Conservation (phyloP, 208 protist genomes). For the Leishmania amazonensis region DNA sequence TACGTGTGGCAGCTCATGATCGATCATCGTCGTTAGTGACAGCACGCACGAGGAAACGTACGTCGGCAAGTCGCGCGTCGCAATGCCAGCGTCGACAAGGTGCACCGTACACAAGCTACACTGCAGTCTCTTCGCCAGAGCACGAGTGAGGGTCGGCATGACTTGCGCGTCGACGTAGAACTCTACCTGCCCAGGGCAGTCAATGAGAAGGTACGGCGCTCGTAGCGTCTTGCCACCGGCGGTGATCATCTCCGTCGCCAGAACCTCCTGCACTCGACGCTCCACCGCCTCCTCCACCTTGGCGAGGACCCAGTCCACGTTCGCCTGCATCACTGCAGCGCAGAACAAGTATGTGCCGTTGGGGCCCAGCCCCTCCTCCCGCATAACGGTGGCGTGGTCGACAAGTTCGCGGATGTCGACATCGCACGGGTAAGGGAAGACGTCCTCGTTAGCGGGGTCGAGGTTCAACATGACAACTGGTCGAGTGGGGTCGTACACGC, state of each 20-base stretch:
- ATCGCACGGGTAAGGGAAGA: slow-evolving; percentile 94
- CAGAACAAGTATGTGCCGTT: slow-evolving; percentile 98
- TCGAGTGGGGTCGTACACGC: slow-evolving; percentile 82
- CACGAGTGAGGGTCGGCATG: slow-evolving; percentile 86
- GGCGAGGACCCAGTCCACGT: slow-evolving; percentile 74
- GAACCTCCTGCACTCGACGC: slow-evolving; percentile 58
- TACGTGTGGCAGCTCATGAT: slow-evolving; percentile 95
- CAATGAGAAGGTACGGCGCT: slow-evolving; percentile 95
- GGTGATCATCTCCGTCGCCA: slow-evolving; percentile 25
- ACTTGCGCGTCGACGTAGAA: slow-evolving; percentile 96
- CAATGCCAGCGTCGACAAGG: slow-evolving; percentile 94
- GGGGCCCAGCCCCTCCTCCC: slow-evolving; percentile 94
- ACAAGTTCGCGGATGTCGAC: slow-evolving; percentile 96
- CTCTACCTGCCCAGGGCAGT: slow-evolving; percentile 99
- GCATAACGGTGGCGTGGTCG: slow-evolving; percentile 91
- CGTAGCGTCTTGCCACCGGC: slow-evolving; percentile 19
- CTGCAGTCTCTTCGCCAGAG: slow-evolving; percentile 60
- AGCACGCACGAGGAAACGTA: slow-evolving; percentile 97
- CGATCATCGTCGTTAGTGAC: slow-evolving; percentile 96
- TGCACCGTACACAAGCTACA: slow-evolving; percentile 92
- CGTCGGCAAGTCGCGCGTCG: slow-evolving; percentile 94
- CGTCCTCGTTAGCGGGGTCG: slow-evolving; percentile 97
- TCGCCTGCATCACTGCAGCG: slow-evolving; percentile 93
- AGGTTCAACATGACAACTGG: slow-evolving; percentile 96
- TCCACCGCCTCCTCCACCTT: slow-evolving; percentile 72